phyloP scores from a whole-genome alignment of 148 eudicot genomes.

The Rhododendron simsii region DNA sequence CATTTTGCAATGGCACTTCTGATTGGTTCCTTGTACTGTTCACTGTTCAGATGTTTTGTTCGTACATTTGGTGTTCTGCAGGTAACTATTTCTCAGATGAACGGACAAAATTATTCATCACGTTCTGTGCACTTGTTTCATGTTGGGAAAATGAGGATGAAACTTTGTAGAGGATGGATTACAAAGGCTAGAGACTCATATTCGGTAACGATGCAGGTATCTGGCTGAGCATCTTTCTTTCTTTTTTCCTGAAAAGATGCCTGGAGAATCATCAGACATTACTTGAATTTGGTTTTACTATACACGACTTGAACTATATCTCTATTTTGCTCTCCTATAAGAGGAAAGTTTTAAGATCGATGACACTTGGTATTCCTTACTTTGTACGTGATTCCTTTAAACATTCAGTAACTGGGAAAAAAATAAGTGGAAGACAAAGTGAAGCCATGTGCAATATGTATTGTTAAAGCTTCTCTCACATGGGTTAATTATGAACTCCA shows the following conservation, averaged over 20 bases:
- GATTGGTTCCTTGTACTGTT: neutral
- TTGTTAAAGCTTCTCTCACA: neutral
- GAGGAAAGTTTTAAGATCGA: neutral
- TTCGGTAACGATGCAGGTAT: slow-evolving; percentile 86
- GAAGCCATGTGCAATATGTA: neutral
- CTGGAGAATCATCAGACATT: neutral
- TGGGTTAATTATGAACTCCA: neutral
- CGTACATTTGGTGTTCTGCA: slow-evolving; percentile 25
- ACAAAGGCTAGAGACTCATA: slow-evolving; percentile 85
- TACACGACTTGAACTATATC: neutral
- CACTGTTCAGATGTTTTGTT: neutral
- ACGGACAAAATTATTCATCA: slow-evolving; percentile 89
- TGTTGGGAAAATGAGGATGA: slow-evolving; percentile 80
- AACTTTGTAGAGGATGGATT: slow-evolving; percentile 92
- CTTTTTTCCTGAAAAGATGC: neutral
- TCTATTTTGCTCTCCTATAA: neutral
- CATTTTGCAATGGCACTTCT: neutral
- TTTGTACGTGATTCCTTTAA: neutral
- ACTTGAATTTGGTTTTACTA: neutral
- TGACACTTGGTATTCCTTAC: neutral
- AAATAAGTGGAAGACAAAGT: neutral
- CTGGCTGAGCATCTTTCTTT: neutral
- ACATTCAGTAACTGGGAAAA: neutral
- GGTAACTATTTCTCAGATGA: slow-evolving; percentile 94
- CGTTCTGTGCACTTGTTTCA: slow-evolving; percentile 67